A percentile compares a stretch with the other conserved stretches of the same genome.
phyloP scores from a whole-genome alignment of 2,329 filamentous ascomycete genomes.

The Ophiostoma australiae region DNA sequence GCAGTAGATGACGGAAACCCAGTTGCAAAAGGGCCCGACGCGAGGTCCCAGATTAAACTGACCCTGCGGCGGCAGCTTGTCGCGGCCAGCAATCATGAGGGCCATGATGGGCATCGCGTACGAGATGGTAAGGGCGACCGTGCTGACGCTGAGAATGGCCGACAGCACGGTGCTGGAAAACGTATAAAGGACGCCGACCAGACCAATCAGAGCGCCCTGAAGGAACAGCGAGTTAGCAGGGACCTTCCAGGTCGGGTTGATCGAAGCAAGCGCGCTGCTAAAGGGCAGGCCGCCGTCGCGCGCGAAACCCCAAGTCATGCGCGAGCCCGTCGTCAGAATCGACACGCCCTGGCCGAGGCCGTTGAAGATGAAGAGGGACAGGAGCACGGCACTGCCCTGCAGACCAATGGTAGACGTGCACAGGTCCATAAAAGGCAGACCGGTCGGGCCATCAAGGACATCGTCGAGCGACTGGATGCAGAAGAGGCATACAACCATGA shows the following conservation, averaged over 20 bases:
- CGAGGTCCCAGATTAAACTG: conserved; percentile 21
- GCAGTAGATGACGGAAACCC: conserved; percentile 25
- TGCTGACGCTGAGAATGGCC: conserved; percentile 52
- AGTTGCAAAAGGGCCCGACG: conserved; percentile 23
- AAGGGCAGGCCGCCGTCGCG: conserved; percentile 43
- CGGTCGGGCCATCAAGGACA: conserved; percentile 35
- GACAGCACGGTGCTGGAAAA: conserved; percentile 50
- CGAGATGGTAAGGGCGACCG: conserved; percentile 51
- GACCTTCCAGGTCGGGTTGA: conserved; percentile 39
- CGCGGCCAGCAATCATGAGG: conserved; percentile 47
- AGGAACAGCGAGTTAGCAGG: conserved; percentile 31
- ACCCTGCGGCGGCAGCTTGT: conserved; percentile 44
- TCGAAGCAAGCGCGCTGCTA: conserved; percentile 37
- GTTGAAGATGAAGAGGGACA: conserved; percentile 43
- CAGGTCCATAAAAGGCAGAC: conserved; percentile 45
- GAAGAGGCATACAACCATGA: conserved; percentile 28
- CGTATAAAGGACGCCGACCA: conserved; percentile 40
- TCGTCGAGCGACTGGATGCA: conserved; percentile 22
- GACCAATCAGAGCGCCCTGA: conserved; percentile 21
- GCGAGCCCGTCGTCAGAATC: conserved; percentile 37
- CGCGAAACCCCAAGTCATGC: conserved; percentile 44
- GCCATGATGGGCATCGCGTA: conserved; percentile 47
- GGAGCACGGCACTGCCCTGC: conserved; percentile 34
- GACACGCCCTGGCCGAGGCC: conserved; percentile 36
- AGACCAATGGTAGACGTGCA: conserved; percentile 41